Base-by-base conservation (phyloP, 352 stramenopile species). In the Phytophthora capsici region DNA sequence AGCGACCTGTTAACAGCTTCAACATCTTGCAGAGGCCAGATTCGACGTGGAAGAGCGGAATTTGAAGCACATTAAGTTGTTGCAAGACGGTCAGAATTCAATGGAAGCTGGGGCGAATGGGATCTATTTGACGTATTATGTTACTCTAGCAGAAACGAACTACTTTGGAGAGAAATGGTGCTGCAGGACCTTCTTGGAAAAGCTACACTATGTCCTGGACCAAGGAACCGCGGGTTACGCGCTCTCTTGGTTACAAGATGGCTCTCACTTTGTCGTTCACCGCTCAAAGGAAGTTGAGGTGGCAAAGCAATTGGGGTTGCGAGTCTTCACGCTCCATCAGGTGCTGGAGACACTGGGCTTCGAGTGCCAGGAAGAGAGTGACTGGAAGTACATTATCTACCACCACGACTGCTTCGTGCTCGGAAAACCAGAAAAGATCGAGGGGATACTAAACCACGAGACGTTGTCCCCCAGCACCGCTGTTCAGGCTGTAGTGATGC, bases 291-390 rank as follows among this genome's bases (percentile, higher is more conserved):
- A 73, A 40, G 17, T 32, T 6, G 53, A 52, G 2, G 30, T 77
- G 8, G 63, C 56, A 34, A 16, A 57, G 30, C 37, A 25, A 13
- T 52, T 77, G 23, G 58, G 69, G 7, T 50, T 77, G 1, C 38
- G 48, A 8, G 53, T 51, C 23, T 75, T 55, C 20, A 70, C 70
- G 6, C 45, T 78, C 30, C 48, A 49, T 36, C 57, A 69, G 28
- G 41, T 41, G 20, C 52, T 78, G 12, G 58, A 67, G 59, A 48
- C 48, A 10, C 9, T 75, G 26, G 52, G 52, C 44, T 78, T 78
- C 30, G 37, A 68, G 13, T 73, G 19, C 38, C 28, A 41, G 25
- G 46, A 75, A 32, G 47, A 70, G n/a, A 37, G 37, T 25, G 17
- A 61, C 6, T 67, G 45, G 30, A 20, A 34, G 0, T 59, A 58